Conservation (phyloP, 2,329 filamentous ascomycete genomes). For the Penicillium expansum region DNA sequence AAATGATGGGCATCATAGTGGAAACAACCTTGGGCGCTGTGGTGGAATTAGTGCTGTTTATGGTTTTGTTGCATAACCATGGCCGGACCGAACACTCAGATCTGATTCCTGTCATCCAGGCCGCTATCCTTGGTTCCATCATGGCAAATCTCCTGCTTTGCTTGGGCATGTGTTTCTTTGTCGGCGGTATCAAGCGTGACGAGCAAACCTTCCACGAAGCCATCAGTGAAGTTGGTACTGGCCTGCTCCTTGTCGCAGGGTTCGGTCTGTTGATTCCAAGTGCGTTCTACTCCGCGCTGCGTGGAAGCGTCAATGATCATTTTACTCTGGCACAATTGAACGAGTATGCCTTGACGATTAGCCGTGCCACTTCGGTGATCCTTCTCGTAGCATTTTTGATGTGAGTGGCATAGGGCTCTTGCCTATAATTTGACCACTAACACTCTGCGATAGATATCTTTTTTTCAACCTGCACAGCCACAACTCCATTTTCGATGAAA, state of each 20-base stretch:
- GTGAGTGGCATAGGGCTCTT: constrained; percentile 38
- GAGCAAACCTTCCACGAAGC: constrained; percentile 70
- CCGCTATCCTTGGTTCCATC: constrained; percentile 79
- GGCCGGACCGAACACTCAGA: constrained; percentile 36
- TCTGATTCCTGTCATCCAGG: constrained; percentile 68
- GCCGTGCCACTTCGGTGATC: constrained; percentile 67
- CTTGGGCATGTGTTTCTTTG: constrained; percentile 75
- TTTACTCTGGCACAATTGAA: constrained; percentile 45
- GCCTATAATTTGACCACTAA: constrained; percentile 4
- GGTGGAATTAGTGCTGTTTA: constrained; percentile 80
- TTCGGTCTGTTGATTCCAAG: constrained; percentile 49
- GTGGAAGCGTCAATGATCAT: constrained; percentile 39
- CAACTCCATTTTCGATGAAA: constrained; percentile 71
- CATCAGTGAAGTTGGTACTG: constrained; percentile 75
- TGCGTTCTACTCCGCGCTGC: constrained; percentile 48
- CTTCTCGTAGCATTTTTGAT: constrained; percentile 67
- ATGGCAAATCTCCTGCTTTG: constrained; percentile 79
- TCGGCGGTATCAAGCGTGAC: constrained; percentile 66
- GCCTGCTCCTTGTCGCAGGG: constrained; percentile 72
- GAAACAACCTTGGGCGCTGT: constrained; percentile 65
- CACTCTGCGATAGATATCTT: constrained; percentile 44
- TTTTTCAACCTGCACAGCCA: constrained; percentile 75
- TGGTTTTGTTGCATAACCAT: constrained; percentile 65
- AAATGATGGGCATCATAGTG: constrained; percentile 55
- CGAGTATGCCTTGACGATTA: constrained; percentile 61